Base-by-base conservation (phyloP, 352 stramenopile species). In the Globisporangium recalcitrans region DNA sequence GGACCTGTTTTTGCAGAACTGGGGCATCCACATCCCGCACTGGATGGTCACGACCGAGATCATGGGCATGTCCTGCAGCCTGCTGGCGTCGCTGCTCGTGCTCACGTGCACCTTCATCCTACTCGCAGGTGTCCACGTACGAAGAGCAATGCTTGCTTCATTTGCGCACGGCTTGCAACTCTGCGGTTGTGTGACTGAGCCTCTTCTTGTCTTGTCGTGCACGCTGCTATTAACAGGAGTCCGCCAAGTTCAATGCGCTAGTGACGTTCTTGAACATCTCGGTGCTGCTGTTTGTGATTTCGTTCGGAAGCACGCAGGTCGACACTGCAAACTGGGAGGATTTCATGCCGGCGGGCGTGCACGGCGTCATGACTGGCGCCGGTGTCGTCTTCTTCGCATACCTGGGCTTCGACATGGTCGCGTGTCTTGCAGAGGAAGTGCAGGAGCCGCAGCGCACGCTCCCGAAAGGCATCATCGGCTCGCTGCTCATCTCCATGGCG, bases 321-420 rank as follows among this genome's bases (percentile, higher is more conserved):
- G 85, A 96, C 13, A 4, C 58, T 0, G 66, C 65, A 7, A 95
- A 97, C 70, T 91, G 91, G 72, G 58, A 85, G 22, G 82, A 88
- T 0, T 97, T 98, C 63, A 82, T 91, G 52, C 88, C 89, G 11
- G 51, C 80, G n/a, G 92, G 92, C 3, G 74, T 93, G 34, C 80
- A 91, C n/a, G 79, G 90, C 11, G 82, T 98, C 31, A 90, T 98
- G 70, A 89, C 82, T 14, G 87, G 83, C 34, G 85, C 88, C 24
- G 85, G 86, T 2, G 88, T 97, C 46, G 90, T 97, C 22, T 98
- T 97, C 69, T 97, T 98, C 52, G 80, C 88, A 21, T 97, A 96
- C 63, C 70, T 97, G 38, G 90, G 90, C 32, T 98, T 98, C 70
- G 93, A 98, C 62, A 97, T 97, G 88, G 91, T 97, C 26, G 85